Conservation (phyloP, 164 flowering plant species). For the Vitis rotundifolia region DNA sequence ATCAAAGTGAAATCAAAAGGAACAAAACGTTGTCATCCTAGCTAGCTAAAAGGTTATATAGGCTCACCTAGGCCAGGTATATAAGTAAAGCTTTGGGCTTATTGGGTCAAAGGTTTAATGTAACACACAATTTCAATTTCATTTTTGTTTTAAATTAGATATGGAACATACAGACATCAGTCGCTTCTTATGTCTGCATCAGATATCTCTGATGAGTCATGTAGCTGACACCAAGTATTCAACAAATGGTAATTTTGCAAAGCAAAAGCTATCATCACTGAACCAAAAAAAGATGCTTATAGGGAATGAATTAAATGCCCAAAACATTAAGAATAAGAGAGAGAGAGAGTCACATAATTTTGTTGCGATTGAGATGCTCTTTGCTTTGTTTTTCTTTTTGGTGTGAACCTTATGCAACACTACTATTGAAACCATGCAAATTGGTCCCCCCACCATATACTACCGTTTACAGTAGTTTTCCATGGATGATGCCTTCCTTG, state of each 20-base stretch:
- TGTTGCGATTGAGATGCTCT: conserved; percentile 12
- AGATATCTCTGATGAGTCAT: not conserved
- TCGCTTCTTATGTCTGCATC: conserved; percentile 23
- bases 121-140: too few relatives aligned
- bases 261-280: conserved; percentile 16
- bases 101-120: too few relatives aligned
- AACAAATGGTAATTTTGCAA: conserved; percentile 22
- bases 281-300: conserved; percentile 18
- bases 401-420: conserved; percentile 18
- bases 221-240: conserved; percentile 32
- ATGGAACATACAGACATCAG: conserved; percentile 9
- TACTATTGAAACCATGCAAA: conserved; percentile 24
- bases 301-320: conserved; percentile 26
- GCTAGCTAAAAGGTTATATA: too few relatives aligned
- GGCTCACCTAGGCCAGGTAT: too few relatives aligned
- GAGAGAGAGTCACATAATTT: conserved; percentile 11
- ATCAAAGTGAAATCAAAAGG: not conserved
- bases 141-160: too few relatives aligned
- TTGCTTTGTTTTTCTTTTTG: conserved; percentile 11
- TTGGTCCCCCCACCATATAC: conserved; percentile 21
- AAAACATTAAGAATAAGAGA: conserved; percentile 1
- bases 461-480: not conserved
- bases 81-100: too few relatives aligned
- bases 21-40: not conserved
- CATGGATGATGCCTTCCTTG: conserved; percentile 12